Base-by-base conservation (phyloP, 306 rosid genomes). In the Senna siamea region DNA sequence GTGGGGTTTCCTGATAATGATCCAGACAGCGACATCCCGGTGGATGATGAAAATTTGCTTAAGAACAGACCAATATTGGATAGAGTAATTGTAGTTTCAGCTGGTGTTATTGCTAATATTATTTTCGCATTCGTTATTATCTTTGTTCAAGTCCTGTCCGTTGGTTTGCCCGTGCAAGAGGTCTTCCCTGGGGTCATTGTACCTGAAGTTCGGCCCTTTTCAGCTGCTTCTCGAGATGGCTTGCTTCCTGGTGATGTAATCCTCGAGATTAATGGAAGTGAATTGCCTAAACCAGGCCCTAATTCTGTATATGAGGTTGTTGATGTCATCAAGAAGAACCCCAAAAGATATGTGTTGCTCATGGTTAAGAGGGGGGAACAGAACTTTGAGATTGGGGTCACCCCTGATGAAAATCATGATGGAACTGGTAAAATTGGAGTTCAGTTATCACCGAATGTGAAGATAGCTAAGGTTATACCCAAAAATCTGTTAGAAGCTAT, bases 1-100 rank as follows among this genome's bases (percentile, higher is more conserved):
- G 98, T 92, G 74, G 99, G 98, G 58, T 95, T 95, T 73, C 99
- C 98, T 69, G 99, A 92, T 90, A 92, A 95, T 87, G 99, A 92
- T 81, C 98, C 98, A 5, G 88, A 95, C 2, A 95, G 98, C 75
- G 92, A 82, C 73, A 95, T 95, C 78, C 99, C 96, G 38, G 85
- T 79, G 38, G 97, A 92, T 74, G 98, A 95, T 75, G 80, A 81
- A 15, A 92, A 95, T 63, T 75, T 95, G 90, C 88, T 95, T 17
- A 95, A 95, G 83, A 95, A 95, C 41, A 95, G 99, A 72, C 99
- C 99, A 34, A 85, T 95, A 43, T 66, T 95, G 79, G 99, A 95
- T 83, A 92, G 99, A 77, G 76, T 83, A 1, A 82, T 90, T 64
- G 99, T 95, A 56, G 90, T 95, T 82, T 95, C 98, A 44, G 97